Evolutionary conservation across 164 flowering plant genomes (phyloP), one percentile per base, ranked within the genome.

Genomic region (Platanus orientalis): DNA sequence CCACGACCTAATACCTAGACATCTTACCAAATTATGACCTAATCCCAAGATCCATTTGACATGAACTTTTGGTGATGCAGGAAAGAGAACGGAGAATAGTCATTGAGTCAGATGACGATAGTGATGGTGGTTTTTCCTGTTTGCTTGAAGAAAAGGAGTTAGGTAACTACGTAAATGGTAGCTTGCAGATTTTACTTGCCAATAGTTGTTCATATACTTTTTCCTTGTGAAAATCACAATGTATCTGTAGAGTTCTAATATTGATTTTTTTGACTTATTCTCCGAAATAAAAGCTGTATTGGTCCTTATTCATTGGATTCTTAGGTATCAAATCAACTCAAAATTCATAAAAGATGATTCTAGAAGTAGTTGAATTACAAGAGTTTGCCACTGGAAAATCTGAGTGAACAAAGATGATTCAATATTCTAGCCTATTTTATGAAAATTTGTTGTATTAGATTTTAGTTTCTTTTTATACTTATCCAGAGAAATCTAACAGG

Each of bases 31-130:
- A 19, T 1, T 42, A 25, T 27, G 28, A 23, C 25, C 36, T 42
- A 13, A 60, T 16, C 40, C 45, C 28, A 19, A 48, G 61, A n/a
- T 57, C 57, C 44, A 36, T 47, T 40, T 62, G 57, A 66, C 29
- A 32, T 57, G 23, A 47, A 47, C 55, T 19, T 19, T 52, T 48
- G 55, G 19, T 64, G 17, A 51, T 78, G 76, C 86, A 85, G 86
- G 83, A 73, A 65, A 70, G 48, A 61, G 73, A 73, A 66, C 68
- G 73, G 57, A 73, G 75, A 63, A 36, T 79, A 44, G 29, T 67
- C 50, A 78, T 81, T 57, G 91, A 86, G 11, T 86, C 83, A 19
- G 96, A 90, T 79, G 91, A 87, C 62, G 93, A 87, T 28, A 75
- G 69, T 39, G 83, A 79, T 59, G 80, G 49, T 50, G 85, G 73